Percentiles rank a stretch among this genome's conserved stretches.
phyloP scores from a whole-genome alignment of 192 early-diverging fungal species.

The Backusella parvicylindrica region DNA sequence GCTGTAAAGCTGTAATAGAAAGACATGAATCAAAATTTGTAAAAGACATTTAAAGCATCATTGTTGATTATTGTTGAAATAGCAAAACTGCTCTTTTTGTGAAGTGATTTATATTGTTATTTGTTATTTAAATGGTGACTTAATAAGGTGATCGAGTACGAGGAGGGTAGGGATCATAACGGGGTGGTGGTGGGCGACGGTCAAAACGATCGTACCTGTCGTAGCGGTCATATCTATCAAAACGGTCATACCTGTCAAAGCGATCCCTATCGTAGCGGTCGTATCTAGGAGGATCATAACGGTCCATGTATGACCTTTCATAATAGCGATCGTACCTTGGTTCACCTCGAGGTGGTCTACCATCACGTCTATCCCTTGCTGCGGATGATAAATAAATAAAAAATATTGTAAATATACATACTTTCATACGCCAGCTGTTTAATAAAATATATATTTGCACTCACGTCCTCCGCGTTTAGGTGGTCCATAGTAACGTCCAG shows the following conservation, averaged over 20 bases:
- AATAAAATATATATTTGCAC: not conserved
- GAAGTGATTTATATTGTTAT: not conserved
- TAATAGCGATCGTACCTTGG: constrained; percentile 41
- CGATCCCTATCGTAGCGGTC: constrained; percentile 31
- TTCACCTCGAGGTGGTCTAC: constrained; percentile 30
- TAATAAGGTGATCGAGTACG: constrained; percentile 36
- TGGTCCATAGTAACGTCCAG: constrained; percentile 76
- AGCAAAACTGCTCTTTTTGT: not conserved
- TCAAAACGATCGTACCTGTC: constrained; percentile 40
- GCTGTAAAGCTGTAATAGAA: not conserved
- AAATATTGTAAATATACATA: not conserved
- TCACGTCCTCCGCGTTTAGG: constrained; percentile 53
- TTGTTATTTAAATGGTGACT: constrained; percentile 7
- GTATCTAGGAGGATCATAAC: constrained; percentile 27
- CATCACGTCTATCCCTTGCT: constrained; percentile 15
- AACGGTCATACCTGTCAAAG: constrained; percentile 34
- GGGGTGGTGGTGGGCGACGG: constrained; percentile 36
- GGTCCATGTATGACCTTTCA: constrained; percentile 30
- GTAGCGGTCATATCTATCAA: constrained; percentile 33
- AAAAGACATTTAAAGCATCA: constrained; percentile 7
- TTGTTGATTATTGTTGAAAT: not conserved
- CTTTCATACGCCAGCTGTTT: not conserved
- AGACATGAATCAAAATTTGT: constrained; percentile 4
- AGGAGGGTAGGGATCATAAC: constrained; percentile 40
- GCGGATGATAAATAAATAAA: not conserved